A percentile compares a stretch with the other conserved stretches of the same genome.
Conservation (phyloP, 179 eudicot genomes). For the Carnegiea gigantea region DNA sequence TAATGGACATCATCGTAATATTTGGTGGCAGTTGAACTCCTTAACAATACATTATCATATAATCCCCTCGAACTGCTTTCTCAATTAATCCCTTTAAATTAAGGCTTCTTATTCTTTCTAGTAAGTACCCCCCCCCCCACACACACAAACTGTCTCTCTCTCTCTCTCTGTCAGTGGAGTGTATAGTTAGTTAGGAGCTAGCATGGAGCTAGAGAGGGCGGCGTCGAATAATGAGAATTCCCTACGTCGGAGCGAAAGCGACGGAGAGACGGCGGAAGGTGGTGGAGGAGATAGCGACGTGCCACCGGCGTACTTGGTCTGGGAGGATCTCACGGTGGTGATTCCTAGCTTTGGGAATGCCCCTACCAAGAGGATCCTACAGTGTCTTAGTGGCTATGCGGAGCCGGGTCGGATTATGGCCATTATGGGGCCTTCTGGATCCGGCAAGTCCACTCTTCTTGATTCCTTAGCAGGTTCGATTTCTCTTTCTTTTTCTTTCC, state of each 20-base stretch:
- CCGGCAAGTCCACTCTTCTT: slow-evolving; percentile 89
- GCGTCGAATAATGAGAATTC: neutral
- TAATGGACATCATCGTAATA: neutral
- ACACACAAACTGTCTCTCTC: too few species aligned
- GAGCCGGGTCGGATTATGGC: slow-evolving; percentile 89
- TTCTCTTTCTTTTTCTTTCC: neutral
- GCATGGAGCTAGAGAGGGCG: neutral
- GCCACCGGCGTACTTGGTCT: slow-evolving; percentile 53
- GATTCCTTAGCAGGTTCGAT: slow-evolving; percentile 74
- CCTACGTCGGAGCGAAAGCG: neutral
- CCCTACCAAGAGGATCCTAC: slow-evolving; percentile 59
- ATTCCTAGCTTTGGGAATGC: slow-evolving; percentile 56
- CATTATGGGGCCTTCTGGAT: slow-evolving; percentile 98
- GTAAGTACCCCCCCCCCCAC: neutral
- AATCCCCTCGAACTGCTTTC: neutral
- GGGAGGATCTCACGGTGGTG: slow-evolving; percentile 76
- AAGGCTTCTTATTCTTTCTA: too few species aligned
- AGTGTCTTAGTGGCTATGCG: slow-evolving; percentile 64
- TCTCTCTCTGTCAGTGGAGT: neutral
- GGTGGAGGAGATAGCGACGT: slow-evolving; percentile 5
- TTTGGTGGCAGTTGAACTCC: neutral
- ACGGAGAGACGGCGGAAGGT: neutral
- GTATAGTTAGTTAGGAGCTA: neutral
- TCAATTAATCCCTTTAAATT: too few species aligned
- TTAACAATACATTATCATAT: neutral